These are phyloP conservation scores for Cutaneotrichosporon mucoides DNA, from an alignment of 1,284 basidiomycete species.

Conservation along the genomic window DNA sequence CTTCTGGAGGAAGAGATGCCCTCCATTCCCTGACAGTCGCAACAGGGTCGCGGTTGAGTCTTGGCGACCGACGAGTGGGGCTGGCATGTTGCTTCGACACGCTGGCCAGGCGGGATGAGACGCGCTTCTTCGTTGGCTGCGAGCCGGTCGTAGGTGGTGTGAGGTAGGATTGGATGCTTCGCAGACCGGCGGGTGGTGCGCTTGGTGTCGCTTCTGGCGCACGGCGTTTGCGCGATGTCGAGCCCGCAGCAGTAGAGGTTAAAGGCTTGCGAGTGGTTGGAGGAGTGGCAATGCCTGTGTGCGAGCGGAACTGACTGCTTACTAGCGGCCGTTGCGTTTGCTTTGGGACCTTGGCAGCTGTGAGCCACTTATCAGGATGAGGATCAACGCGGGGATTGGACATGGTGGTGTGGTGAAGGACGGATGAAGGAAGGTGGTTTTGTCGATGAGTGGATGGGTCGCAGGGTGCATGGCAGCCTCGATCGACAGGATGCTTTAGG, in stretches of 20 bases:
- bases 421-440: background rate
- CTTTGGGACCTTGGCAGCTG: constrained; percentile 6
- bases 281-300: constrained; percentile 27
- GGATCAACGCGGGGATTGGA: constrained; percentile 20
- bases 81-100: background rate
- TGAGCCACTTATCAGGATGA: constrained; percentile 38
- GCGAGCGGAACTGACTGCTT: constrained; percentile 10
- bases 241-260: background rate
- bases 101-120: background rate
- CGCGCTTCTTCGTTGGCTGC: background rate
- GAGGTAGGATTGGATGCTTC: constrained; percentile 10
- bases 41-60: background rate
- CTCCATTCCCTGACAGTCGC: background rate
- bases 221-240: background rate
- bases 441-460: background rate
- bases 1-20: background rate
- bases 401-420: constrained; percentile 13
- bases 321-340: constrained; percentile 14
- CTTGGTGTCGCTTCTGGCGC: constrained; percentile 6
- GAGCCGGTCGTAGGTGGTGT: constrained; percentile 11
- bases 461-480: background rate
- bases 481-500: background rate
- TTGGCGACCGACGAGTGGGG: background rate
- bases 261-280: constrained; percentile 8
- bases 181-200: background rate